These are phyloP conservation scores for Phaeodactylum tricornutum DNA, from an alignment of 108 stramenopile species.

Conservation along the genomic window DNA sequence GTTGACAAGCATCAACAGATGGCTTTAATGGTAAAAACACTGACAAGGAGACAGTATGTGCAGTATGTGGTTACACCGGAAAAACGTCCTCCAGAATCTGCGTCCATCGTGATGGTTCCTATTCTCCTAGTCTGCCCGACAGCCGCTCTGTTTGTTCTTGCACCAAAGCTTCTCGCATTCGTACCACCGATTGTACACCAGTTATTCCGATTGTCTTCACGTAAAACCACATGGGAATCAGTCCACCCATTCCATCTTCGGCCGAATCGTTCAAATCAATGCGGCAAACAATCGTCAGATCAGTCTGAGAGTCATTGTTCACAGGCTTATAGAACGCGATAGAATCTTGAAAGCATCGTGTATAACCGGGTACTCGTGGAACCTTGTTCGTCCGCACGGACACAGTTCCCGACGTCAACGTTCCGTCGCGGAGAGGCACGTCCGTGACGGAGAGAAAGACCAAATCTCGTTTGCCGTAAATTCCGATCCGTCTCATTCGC, in stretches of 20 bases:
- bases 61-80: too few species aligned
- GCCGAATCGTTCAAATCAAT: constrained; percentile 58
- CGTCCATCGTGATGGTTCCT: too few species aligned
- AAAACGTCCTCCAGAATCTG: too few species aligned
- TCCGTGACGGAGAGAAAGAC: constrained; percentile 52
- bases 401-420: constrained; percentile 52
- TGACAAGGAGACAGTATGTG: too few species aligned
- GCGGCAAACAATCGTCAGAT: constrained; percentile 52
- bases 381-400: constrained; percentile 28
- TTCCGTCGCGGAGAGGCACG: constrained; percentile 28
- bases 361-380: constrained; percentile 27
- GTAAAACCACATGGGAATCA: constrained; percentile 60
- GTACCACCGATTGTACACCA: constrained; percentile 34
- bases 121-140: too few species aligned
- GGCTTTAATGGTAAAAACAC: too few species aligned
- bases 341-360: constrained; percentile 57
- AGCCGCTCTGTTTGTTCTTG: constrained; percentile 8
- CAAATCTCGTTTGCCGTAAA: constrained; percentile 61
- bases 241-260: constrained; percentile 40
- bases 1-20: too few species aligned
- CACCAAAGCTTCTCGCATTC: constrained; percentile 32
- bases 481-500: constrained; percentile 35
- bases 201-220: constrained; percentile 57
- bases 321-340: constrained; percentile 57
- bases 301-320: constrained; percentile 13